phyloP scores from a whole-genome alignment of 257 asterid genomes.

The Lavandula angustifolia region DNA sequence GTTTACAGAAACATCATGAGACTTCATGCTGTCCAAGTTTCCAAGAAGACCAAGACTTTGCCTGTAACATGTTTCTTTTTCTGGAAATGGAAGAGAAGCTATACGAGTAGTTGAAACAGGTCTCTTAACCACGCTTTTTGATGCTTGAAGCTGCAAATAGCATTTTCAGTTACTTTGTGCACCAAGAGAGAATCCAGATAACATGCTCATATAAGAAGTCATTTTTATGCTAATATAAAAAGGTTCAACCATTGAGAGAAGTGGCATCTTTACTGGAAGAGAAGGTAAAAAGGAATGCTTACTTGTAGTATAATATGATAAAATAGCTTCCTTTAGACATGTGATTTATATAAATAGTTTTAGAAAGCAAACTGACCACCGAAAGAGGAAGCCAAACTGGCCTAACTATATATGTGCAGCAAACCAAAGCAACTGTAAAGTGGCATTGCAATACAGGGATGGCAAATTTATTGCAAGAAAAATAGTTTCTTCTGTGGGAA shows the following conservation, averaged over 20 bases:
- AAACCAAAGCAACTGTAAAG: not conserved
- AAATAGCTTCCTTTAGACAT: no score
- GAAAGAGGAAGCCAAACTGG: no score
- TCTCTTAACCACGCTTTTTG: constrained; percentile 57
- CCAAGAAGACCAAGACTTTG: constrained; percentile 41
- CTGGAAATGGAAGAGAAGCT: constrained; percentile 69
- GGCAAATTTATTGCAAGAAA: not conserved
- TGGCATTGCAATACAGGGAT: not conserved
- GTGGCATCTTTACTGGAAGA: constrained; percentile 4
- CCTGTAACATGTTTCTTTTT: constrained; percentile 43
- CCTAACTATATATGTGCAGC: not conserved
- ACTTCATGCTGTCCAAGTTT: constrained; percentile 46
- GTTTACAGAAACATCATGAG: constrained; percentile 76
- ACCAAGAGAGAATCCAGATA: constrained; percentile 23
- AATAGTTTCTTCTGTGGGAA: not conserved
- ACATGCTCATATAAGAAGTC: not conserved
- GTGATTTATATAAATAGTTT: no score
- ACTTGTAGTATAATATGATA: no score
- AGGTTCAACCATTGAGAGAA: constrained; percentile 6
- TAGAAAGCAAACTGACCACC: no score
- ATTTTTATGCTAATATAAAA: not conserved
- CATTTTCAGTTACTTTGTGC: constrained; percentile 24
- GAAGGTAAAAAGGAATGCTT: not conserved
- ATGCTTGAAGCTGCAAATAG: constrained; percentile 52
- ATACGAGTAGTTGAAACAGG: constrained; percentile 59